These are phyloP conservation scores for Tremella fuciformis DNA, from an alignment of 768 basidiomycete species.

Conservation along the genomic window DNA sequence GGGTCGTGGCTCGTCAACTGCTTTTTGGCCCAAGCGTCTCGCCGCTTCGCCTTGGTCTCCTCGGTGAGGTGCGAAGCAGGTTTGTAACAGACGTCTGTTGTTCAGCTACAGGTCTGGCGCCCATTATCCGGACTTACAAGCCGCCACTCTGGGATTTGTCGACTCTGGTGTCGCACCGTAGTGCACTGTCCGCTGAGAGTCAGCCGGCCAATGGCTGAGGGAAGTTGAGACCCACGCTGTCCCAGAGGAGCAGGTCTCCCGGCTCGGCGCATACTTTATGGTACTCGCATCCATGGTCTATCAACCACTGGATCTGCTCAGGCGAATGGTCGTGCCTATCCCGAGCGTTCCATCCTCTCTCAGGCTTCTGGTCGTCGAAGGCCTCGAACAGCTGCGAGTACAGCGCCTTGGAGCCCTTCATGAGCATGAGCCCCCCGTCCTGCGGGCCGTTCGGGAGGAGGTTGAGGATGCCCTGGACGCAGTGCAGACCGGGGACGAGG, in stretches of 20 bases:
- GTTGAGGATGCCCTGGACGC: constrained; percentile 35
- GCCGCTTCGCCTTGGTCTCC: constrained; percentile 21
- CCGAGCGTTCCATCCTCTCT: too few species aligned
- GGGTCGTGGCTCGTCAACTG: constrained; percentile 19
- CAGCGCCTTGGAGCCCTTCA: constrained; percentile 24
- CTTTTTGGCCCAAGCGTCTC: constrained; percentile 24
- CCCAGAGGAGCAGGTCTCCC: constrained; percentile 50
- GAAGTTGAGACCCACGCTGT: constrained; percentile 11
- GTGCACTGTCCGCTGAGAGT: constrained; percentile 22
- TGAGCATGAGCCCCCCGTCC: constrained; percentile 42
- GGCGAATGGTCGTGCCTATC: not conserved
- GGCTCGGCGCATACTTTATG: constrained; percentile 45
- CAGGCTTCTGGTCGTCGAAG: not conserved
- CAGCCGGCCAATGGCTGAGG: not conserved
- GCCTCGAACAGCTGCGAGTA: constrained; percentile 29
- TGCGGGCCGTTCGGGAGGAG: constrained; percentile 36
- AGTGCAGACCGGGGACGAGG: not conserved
- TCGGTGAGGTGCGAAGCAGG: constrained; percentile 20
- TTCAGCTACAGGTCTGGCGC: not conserved
- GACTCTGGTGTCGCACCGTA: constrained; percentile 37
- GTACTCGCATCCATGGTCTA: constrained; percentile 43
- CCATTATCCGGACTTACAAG: constrained; percentile 20
- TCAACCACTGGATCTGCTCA: constrained; percentile 36
- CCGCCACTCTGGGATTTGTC: constrained; percentile 33
- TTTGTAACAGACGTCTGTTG: constrained; percentile 32